These are phyloP conservation scores for Antitrichia curtipendula DNA, from an alignment of 225 moss, liverwort and hornwort genomes.

Conservation along the genomic window DNA sequence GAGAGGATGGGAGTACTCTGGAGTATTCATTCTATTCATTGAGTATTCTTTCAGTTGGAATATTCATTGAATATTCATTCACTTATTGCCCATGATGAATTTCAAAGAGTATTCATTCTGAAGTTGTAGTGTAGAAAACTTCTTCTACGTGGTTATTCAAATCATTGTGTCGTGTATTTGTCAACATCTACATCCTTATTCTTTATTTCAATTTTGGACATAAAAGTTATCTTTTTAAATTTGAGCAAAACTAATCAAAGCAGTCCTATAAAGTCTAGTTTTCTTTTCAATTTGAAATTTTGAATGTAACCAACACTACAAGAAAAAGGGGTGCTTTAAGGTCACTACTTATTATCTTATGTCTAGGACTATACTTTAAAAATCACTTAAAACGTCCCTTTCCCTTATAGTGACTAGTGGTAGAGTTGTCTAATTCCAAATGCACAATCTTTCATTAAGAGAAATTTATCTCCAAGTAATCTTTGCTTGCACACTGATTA, in stretches of 20 bases:
- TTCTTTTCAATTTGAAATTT: no score
- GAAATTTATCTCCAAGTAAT: no score
- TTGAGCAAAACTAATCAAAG: not conserved
- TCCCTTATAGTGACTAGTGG: no score
- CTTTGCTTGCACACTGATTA: not conserved
- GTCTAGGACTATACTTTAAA: no score
- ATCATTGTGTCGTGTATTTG: not conserved
- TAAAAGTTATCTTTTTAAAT: not conserved
- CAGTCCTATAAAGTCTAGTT: not conserved
- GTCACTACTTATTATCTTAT: no score
- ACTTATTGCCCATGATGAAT: not conserved
- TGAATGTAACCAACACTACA: no score
- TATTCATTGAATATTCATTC: not conserved
- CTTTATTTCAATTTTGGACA: not conserved
- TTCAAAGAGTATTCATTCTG: not conserved
- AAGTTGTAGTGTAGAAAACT: not conserved
- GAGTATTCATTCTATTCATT: not conserved
- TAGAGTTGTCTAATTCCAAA: no score
- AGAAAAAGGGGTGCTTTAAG: no score
- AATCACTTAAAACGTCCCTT: no score
- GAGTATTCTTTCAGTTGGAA: no score
- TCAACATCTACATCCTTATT: not conserved
- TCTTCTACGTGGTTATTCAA: not conserved
- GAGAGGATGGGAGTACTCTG: no score
- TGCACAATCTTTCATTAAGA: not conserved